Base-by-base conservation (phyloP, 176 grass and related monocot genomes). In the Ampelocalamus luodianensis region DNA sequence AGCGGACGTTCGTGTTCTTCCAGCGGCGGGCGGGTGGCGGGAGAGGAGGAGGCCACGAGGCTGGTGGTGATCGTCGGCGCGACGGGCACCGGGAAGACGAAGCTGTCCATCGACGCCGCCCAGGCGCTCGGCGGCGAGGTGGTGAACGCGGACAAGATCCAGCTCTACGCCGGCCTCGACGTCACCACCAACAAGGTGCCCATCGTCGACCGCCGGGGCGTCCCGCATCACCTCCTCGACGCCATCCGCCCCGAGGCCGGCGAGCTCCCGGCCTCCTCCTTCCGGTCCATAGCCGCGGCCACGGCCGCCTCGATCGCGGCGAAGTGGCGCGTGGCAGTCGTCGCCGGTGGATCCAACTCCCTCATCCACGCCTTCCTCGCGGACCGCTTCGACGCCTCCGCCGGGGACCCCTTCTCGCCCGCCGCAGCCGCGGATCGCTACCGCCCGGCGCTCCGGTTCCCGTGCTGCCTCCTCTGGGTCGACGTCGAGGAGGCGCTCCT, bases 81-180 rank as follows among this genome's bases (percentile, higher is more conserved):
- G 6, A 95, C 93, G 24, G 93, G 93, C 17, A 90, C 93, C 23
- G 93, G 93, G 1, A 96, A 96, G 94, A 90, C 94, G 4, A 90
- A 91, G 88, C 91, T 96, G 37, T 93, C 94, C 69, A 78, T 96
- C 72, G 94, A 96, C 86, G 87, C 88, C 0, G 89, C 89, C 29
- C n/a, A 16, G 2, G 72, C 26, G 48, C 40, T 91, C 16, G 73
- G 45, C 7, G 89, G 91, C 23, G 94, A 96, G 91, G 94, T 93
- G 32, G 72, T 96, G 17, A 96, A 96, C 91, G 82, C 94, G 1
- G 94, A 96, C 29, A 96, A 96, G 84, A 93, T 96, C 74, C 94
- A 96, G 87, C 84, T 96, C 34, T 93, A 96, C 74, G 18, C 8
- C 15, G 94, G 89, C 71, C 94, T 96, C 81, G 91, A 96, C 81